Evolutionary conservation across 352 stramenopile species (phyloP), one percentile per base, ranked within the genome.

Genomic region (Phytophthora quininea): DNA sequence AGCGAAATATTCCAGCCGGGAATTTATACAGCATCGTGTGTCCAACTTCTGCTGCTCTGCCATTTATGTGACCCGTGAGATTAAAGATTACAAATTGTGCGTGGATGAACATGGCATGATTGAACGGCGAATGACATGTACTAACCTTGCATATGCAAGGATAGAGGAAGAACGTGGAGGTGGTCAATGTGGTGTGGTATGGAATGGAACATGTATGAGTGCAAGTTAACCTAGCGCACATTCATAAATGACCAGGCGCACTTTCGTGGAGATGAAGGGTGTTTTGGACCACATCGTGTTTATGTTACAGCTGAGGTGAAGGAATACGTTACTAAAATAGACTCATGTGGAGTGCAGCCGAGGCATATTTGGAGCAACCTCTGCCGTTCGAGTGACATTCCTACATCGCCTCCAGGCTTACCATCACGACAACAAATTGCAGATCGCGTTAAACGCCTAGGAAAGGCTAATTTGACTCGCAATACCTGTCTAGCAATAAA

Each of bases 331-430:
- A 46, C 42, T 24, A 31, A 30, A 24, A 61, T 61, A 42, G 42
- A 61, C 33, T 61, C 43, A 14, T 61, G 27, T 6, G 54, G 42
- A 15, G 19, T 45, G 29, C 14, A 31, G 24, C 54, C 30, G 2
- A 12, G 54, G 0, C 14, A 53, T 9, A 53, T 61, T 53, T 61
- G 54, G 54, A 61, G 42, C 33, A 53, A 27, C n/a, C 42, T 61
- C 10, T 11, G 35, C 10, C 35, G 35, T 11, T 11, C 35, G 6
- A 40, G 10, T 19, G 11, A 32, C 11, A 15, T 61, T 35, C 30
- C 40, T 1, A 31, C 42, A 12, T 42, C 54, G 24, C 54, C 42
- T 6, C 12, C 53, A 30, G 53, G 53, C 14, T 33, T 52, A 10
- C 46, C n/a, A 5, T 33, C 46, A 31, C 46, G 19, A 52, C 46